phyloP scores from a whole-genome alignment of 306 rosid species.

The Herpetospermum pedunculosum region DNA sequence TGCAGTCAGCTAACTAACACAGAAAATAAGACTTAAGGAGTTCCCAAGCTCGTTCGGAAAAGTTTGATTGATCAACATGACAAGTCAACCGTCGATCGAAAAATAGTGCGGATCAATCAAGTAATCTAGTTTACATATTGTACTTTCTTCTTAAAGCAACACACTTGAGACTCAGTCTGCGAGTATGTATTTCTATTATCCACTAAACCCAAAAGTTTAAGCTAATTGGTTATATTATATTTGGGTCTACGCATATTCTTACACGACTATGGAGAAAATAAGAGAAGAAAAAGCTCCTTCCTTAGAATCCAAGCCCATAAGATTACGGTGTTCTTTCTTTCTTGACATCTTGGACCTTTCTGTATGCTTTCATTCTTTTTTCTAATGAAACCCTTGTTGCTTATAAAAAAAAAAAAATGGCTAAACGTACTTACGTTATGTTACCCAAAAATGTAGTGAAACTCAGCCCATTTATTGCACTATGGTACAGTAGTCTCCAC shows the following conservation, averaged over 20 bases:
- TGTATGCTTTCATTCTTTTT: neutral
- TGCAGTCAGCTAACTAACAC: conserved; percentile 13
- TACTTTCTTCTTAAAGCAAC: neutral
- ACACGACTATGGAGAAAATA: no score
- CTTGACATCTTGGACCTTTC: neutral
- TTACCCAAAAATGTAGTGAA: conserved; percentile 86
- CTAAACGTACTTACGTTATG: conserved; percentile 75
- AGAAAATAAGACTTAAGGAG: neutral
- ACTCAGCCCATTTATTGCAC: conserved; percentile 75
- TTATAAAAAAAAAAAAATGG: no score
- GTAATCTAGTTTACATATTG: neutral
- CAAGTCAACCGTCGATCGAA: neutral
- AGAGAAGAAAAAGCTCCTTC: neutral
- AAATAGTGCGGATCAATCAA: neutral
- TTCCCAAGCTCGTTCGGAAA: neutral
- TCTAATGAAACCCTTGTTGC: neutral
- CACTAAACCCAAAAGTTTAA: neutral
- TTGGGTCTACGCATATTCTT: no score
- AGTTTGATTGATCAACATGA: neutral
- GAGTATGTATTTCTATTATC: neutral
- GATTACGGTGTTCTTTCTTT: no score
- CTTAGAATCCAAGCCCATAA: neutral
- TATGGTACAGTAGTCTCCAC: conserved; percentile 88
- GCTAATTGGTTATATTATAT: neutral
- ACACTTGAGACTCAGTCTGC: neutral